Evolutionary conservation across 352 stramenopile genomes (phyloP).

Genomic region (Halophytophthora polymorphica): DNA sequence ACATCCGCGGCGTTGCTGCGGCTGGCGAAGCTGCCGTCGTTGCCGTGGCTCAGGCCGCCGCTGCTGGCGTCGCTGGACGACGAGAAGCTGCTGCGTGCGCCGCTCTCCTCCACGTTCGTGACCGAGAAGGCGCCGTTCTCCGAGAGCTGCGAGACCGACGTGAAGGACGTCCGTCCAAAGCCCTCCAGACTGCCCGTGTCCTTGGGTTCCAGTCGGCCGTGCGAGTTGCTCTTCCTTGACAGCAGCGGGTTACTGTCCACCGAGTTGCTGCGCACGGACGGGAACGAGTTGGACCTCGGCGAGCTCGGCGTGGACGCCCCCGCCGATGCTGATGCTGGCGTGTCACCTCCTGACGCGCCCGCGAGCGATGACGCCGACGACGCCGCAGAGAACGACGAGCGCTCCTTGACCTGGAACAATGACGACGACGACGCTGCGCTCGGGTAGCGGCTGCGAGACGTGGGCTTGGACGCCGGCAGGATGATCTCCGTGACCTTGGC

Average conservation of each 20-base stretch:
- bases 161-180: conserved; percentile 73
- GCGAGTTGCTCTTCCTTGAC: conserved; percentile 53
- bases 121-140: conserved; percentile 31
- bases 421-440: conserved; percentile 41
- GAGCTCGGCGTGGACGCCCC: conserved; percentile 27
- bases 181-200: conserved; percentile 50
- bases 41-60: conserved; percentile 17
- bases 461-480: conserved; percentile 49
- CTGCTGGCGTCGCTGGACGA: conserved; percentile 42
- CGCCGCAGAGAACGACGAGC: conserved; percentile 32
- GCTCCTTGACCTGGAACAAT: conserved; percentile 31
- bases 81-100: conserved; percentile 44
- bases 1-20: conserved; percentile 44
- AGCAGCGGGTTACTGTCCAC: conserved; percentile 37
- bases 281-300: conserved; percentile 27
- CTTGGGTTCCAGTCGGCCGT: conserved; percentile 25
- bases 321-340: conserved; percentile 2
- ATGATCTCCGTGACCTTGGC: conserved; percentile 87
- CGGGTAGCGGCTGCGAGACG: conserved; percentile 46
- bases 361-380: conserved; percentile 42
- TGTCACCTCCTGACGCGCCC: conserved; percentile 21
- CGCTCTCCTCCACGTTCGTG: conserved; percentile 21
- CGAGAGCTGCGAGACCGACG: conserved; percentile 61
- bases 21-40: conserved; percentile 16
- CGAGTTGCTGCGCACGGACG: conserved; percentile 37